Base-by-base conservation (phyloP, 352 stramenopile species). In the Phytophthora chlamydospora region DNA sequence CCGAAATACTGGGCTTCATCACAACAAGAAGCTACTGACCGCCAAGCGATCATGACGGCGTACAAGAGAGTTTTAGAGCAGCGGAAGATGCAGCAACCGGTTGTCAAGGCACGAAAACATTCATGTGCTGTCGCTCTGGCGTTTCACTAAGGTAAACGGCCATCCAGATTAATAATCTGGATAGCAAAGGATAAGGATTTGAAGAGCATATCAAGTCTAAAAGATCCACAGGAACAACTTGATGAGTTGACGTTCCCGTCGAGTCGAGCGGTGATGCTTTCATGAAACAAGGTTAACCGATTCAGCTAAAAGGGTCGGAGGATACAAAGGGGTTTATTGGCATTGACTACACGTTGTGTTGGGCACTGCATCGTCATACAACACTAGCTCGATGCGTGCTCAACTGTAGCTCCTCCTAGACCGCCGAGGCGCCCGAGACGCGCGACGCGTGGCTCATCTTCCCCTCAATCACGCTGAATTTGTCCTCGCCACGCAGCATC, bases 1-100 rank as follows among this genome's bases (percentile, higher is more conserved):
- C 66, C 61, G n/a, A 68, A 47, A 17, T 75, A 68, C 38, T 75
- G 66, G 66, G 24, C 49, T 14, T 60, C 66, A 2, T 5, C 11
- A 6, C 38, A 68, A 11, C 40, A 75, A 5, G 66, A 75, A 40
- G 34, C 13, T 11, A 41, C 13, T 1, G 61, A 42, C 21, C 58
- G 66, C 10, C 57, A 52, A 27, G n/a, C 24, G 11, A 71, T 74
- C 34, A 50, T 68, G 27, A 51, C 34, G 8, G 47, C 56, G 16
- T 75, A 71, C 19, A 51, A 71, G 12, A 62, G 36, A 56, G 47
- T 38, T 6, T 13, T 69, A 12, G 9, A 61, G 24, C 58, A 64
- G 16, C 58, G 39, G 6, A 35, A 17, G 6, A 12, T 17, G 2
- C 45, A 58, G 16, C 35, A 63, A 13, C n/a, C 40, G 21, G 34